A percentile compares a stretch with the other conserved stretches of the same genome.
Conservation (phyloP, 345 rosid species). For the Tarenaya hassleriana region DNA sequence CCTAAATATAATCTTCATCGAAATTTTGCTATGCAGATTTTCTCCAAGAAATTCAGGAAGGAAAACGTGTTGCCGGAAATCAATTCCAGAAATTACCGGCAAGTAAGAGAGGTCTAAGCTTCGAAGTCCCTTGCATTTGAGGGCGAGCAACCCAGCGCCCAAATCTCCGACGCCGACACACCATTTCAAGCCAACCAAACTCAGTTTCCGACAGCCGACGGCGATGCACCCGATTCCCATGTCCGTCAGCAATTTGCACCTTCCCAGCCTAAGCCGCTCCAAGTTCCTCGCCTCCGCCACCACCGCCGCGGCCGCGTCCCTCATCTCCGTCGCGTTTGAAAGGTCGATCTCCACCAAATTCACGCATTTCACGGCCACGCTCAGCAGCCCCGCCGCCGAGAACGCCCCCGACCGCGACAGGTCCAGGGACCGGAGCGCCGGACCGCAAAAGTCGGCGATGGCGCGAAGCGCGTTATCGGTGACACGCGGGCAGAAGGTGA, state of each 20-base stretch:
- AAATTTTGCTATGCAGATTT: too few species aligned
- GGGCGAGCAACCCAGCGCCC: slow-evolving; percentile 42
- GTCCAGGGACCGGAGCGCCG: slow-evolving; percentile 29
- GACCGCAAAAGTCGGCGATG: slow-evolving; percentile 25
- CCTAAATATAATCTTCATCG: too few species aligned
- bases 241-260: slow-evolving; percentile 43
- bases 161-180: slow-evolving; percentile 43
- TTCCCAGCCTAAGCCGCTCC: slow-evolving; percentile 33
- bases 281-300: slow-evolving; percentile 40
- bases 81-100: slow-evolving; percentile 26
- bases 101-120: slow-evolving; percentile 43
- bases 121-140: slow-evolving; percentile 37
- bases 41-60: too few species aligned
- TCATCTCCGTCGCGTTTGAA: slow-evolving; percentile 35
- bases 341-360: slow-evolving; percentile 35
- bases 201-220: slow-evolving; percentile 40
- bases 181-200: slow-evolving; percentile 40
- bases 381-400: slow-evolving; percentile 33
- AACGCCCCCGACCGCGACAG: slow-evolving; percentile 34
- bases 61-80: too few species aligned
- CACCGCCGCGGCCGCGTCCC: slow-evolving; percentile 34
- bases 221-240: slow-evolving; percentile 51
- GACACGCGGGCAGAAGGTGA: slow-evolving; percentile 38
- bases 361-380: slow-evolving; percentile 25
- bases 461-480: slow-evolving; percentile 29